A percentile compares a stretch with the other conserved stretches of the same genome.
These are phyloP conservation scores for Pyrrhoderma noxium DNA, from an alignment of 1,284 basidiomycete genomes.

Conservation along the genomic window DNA sequence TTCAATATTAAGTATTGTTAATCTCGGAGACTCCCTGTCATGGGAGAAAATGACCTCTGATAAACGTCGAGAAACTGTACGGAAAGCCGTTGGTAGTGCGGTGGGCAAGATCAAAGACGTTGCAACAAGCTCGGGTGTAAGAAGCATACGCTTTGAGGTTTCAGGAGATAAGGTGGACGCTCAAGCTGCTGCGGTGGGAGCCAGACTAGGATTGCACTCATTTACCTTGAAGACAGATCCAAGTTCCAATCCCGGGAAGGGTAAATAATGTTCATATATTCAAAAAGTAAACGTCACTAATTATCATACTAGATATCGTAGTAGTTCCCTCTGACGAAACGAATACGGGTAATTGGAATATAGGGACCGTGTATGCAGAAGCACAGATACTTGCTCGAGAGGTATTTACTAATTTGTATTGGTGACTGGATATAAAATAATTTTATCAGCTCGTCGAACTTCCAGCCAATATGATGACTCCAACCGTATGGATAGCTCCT, in stretches of 20 bases:
- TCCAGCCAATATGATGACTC: conserved; percentile 79
- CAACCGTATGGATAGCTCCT: conserved; percentile 48
- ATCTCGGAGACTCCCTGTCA: conserved; percentile 45
- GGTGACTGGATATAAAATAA: background rate
- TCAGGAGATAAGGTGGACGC: conserved; percentile 35
- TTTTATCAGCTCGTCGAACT: conserved; percentile 66
- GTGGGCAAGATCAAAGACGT: conserved; percentile 59
- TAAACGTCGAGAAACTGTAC: conserved; percentile 52
- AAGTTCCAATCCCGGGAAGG: conserved; percentile 26
- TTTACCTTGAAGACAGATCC: conserved; percentile 69
- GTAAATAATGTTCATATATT: conserved; percentile 11
- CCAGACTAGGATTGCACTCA: conserved; percentile 65
- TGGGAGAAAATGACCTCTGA: conserved; percentile 43
- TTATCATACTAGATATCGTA: conserved; percentile 30
- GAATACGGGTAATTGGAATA: conserved; percentile 57
- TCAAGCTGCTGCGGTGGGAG: conserved; percentile 74
- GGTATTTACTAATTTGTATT: conserved; percentile 30
- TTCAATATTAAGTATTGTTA: conserved; percentile 49
- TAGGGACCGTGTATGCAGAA: conserved; percentile 64
- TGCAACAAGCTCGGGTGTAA: conserved; percentile 33
- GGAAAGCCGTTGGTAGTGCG: conserved; percentile 60
- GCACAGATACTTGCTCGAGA: conserved; percentile 84
- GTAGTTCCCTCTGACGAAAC: conserved; percentile 39
- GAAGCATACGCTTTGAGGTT: conserved; percentile 1
- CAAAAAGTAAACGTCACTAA: background rate